phyloP scores from a whole-genome alignment of 2,329 filamentous ascomycete genomes.

The Talaromyces albobiverticillius region DNA sequence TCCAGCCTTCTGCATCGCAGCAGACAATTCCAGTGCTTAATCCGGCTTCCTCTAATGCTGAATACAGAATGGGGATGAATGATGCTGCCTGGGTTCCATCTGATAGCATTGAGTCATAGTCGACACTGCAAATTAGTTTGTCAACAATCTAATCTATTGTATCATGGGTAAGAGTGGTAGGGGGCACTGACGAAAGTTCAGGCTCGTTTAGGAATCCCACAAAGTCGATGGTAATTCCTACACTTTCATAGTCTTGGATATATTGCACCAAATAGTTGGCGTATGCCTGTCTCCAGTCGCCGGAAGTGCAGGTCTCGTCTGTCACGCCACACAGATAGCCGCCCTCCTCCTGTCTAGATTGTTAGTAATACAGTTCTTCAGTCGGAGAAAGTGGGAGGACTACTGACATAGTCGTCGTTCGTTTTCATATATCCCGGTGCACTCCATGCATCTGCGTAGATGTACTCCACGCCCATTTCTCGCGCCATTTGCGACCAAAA shows the following conservation, averaged over 20 bases:
- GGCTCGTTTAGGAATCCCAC: conserved; percentile 51
- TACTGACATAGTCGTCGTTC: conserved; percentile 26
- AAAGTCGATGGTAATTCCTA: conserved; percentile 45
- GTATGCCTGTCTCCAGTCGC: conserved; percentile 50
- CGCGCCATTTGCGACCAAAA: conserved; percentile 2
- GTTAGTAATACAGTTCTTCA: not conserved
- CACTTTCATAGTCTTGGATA: conserved; percentile 46
- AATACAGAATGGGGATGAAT: conserved; percentile 6
- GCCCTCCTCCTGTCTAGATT: not conserved
- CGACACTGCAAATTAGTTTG: not conserved
- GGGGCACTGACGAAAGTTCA: conserved; percentile 25
- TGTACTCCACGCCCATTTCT: conserved; percentile 2
- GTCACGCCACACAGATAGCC: conserved; percentile 40
- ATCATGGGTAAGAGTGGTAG: not conserved
- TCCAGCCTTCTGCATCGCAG: conserved; percentile 8
- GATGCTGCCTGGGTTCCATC: conserved; percentile 7
- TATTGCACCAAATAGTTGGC: conserved; percentile 50
- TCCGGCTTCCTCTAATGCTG: not conserved
- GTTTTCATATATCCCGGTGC: conserved; percentile 52
- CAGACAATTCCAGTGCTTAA: not conserved
- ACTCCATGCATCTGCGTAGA: conserved; percentile 44
- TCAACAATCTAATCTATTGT: not conserved
- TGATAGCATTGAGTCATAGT: not conserved
- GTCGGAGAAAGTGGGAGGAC: not conserved
- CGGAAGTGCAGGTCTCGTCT: conserved; percentile 33